Evolutionary conservation across 106 monocot species (phyloP).

Genomic region (Dendrobium officinale): DNA sequence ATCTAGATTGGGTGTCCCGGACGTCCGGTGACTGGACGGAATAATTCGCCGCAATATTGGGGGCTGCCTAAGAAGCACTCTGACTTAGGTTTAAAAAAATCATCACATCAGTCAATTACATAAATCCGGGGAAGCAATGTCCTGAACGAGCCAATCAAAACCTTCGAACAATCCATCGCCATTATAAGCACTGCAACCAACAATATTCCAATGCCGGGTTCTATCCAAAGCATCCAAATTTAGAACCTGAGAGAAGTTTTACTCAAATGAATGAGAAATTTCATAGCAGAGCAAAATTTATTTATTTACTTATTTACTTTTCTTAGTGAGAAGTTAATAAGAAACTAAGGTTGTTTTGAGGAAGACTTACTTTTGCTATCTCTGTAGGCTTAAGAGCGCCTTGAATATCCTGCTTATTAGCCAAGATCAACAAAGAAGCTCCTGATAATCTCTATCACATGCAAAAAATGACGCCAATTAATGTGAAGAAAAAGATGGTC

Average conservation of each 20-base stretch:
- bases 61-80: background rate
- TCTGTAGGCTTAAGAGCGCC: constrained; percentile 64
- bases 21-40: too few relatives aligned
- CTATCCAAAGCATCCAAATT: constrained; percentile 75
- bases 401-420: constrained; percentile 93
- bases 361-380: constrained; percentile 54
- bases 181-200: constrained; percentile 86
- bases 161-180: constrained; percentile 81
- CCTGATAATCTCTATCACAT: constrained; percentile 68
- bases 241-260: constrained; percentile 39
- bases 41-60: background rate
- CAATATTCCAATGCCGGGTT: constrained; percentile 77
- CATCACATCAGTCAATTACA: constrained; percentile 42
- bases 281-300: too few relatives aligned
- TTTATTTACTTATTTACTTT: too few relatives aligned
- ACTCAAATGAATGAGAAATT: too few relatives aligned
- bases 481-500: too few relatives aligned
- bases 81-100: background rate
- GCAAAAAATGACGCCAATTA: background rate
- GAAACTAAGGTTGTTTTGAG: background rate
- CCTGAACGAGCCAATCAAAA: constrained; percentile 90
- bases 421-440: constrained; percentile 72
- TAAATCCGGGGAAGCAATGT: constrained; percentile 85
- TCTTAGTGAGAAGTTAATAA: too few relatives aligned
- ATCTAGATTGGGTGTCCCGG: too few relatives aligned